Evolutionary conservation across 1,284 basidiomycete genomes (phyloP).

Genomic region (Naganishia albida): DNA sequence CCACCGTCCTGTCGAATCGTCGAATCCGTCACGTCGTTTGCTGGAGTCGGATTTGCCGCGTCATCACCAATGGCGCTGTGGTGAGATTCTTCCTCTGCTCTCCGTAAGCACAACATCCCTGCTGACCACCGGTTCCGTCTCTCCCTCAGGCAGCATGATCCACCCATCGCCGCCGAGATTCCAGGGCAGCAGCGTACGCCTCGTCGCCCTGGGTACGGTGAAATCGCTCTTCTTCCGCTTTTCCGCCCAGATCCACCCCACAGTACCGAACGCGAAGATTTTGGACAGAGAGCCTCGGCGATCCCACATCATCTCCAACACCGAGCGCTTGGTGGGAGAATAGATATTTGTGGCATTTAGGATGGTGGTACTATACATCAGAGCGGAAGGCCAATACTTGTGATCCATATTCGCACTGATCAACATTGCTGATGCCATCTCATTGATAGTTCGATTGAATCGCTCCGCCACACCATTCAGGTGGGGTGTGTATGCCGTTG

Average conservation of each 20-base stretch:
- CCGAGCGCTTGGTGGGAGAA: not conserved
- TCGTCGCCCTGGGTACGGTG: conserved; percentile 12
- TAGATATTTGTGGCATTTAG: conserved; percentile 9
- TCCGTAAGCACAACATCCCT: conserved; percentile 20
- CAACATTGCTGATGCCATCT: conserved; percentile 34
- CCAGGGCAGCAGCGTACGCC: not conserved
- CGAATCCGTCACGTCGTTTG: not conserved
- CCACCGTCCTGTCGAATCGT: not conserved
- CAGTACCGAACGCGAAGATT: conserved; percentile 14
- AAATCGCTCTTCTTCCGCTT: conserved; percentile 16
- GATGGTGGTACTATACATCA: conserved; percentile 21
- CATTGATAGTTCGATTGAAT: conserved; percentile 39
- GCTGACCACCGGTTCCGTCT: not conserved
- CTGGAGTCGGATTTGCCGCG: not conserved
- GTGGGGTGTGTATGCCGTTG: conserved; percentile 40
- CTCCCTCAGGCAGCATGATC: not conserved
- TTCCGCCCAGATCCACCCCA: conserved; percentile 4
- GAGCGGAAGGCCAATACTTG: conserved; percentile 32
- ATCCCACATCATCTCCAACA: conserved; percentile 21
- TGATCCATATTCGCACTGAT: conserved; percentile 21
- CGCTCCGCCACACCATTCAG: conserved; percentile 43
- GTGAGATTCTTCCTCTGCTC: not conserved
- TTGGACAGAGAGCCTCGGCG: not conserved
- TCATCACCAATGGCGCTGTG: not conserved
- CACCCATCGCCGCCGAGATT: not conserved